Base-by-base conservation (phyloP, 192 early-diverging fungal genomes). In the Backusella parvicylindrica region DNA sequence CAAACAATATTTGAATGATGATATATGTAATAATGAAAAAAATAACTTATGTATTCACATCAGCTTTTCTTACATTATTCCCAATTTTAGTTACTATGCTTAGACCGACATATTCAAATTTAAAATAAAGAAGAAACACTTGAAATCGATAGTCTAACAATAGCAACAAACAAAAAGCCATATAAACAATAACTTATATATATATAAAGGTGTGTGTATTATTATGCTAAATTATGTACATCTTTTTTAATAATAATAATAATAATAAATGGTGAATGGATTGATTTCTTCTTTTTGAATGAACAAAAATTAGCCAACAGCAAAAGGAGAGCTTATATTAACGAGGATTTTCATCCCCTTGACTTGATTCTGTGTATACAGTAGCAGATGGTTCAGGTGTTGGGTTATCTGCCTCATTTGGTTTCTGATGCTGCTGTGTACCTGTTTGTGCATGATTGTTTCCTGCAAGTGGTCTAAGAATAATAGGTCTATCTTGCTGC, bases 401-500 rank as follows among this genome's bases (percentile, higher is more conserved):
- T 26, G 53, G 53, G 8, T 60, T 60, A 28, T 60, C 53, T 12
- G 53, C 53, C 53, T 60, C 53, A 13, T 60, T 60, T 60, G 53
- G 53, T 60, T 60, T 60, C 53, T 60, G 53, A 60, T 60, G 53
- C 53, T 60, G 53, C 13, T 60, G 53, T 60, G 26, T 28, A 28
- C 53, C 53, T 60, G 53, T 60, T 60, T 60, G 53, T 60, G 53
- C 53, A 60, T 60, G 11, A 60, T 60, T 60, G 21, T 60, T 60
- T 60, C 53, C 53, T 23, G 53, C 53, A 56, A 56, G 53, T 26
- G 53, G 53, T 56, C 53, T 56, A 56, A 56, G 53, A 26, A 56
- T 56, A 56, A 56, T 56, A 11, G 53, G 53, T 23, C 53, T 26
- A 9, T 56, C 53, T 26, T 56, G 53, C 53, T 56, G 53, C 53